Conservation (phyloP, 2,329 filamentous ascomycete species). For the Hypoxylon sp. region DNA sequence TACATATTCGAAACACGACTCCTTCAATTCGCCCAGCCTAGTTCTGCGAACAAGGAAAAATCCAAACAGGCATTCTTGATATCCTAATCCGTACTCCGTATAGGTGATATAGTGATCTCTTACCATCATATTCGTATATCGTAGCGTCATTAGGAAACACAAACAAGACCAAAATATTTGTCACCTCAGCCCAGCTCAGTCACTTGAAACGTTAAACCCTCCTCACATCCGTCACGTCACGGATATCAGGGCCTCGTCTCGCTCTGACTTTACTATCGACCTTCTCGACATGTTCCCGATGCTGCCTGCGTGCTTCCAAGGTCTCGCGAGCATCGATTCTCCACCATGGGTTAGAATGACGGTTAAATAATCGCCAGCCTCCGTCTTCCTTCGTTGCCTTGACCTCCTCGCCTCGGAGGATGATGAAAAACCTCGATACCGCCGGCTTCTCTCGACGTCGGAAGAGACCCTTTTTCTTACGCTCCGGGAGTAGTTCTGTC, state of each 20-base stretch:
- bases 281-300: conserved; percentile 39
- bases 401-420: conserved; percentile 47
- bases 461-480: conserved; percentile 47
- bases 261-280: conserved; percentile 21
- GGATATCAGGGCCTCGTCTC: conserved; percentile 7
- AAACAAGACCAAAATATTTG: conserved; percentile 5
- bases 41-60: not conserved
- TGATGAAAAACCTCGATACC: conserved; percentile 37
- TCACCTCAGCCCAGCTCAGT: not conserved
- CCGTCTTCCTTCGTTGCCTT: conserved; percentile 45
- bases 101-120: conserved; percentile 11
- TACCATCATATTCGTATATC: conserved; percentile 14
- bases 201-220: not conserved
- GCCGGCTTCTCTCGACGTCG: conserved; percentile 31
- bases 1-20: conserved; percentile 6
- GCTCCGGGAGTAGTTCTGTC: conserved; percentile 47
- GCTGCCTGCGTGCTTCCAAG: conserved; percentile 34
- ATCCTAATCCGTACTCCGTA: not conserved
- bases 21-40: conserved; percentile 1
- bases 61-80: not conserved
- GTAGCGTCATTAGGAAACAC: conserved; percentile 10
- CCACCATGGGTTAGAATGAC: conserved; percentile 48
- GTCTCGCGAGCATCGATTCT: conserved; percentile 43
- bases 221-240: not conserved
- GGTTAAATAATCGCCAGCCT: conserved; percentile 44